Conservation (phyloP, 2,329 filamentous ascomycete species). For the Fusarium oxysporum region DNA sequence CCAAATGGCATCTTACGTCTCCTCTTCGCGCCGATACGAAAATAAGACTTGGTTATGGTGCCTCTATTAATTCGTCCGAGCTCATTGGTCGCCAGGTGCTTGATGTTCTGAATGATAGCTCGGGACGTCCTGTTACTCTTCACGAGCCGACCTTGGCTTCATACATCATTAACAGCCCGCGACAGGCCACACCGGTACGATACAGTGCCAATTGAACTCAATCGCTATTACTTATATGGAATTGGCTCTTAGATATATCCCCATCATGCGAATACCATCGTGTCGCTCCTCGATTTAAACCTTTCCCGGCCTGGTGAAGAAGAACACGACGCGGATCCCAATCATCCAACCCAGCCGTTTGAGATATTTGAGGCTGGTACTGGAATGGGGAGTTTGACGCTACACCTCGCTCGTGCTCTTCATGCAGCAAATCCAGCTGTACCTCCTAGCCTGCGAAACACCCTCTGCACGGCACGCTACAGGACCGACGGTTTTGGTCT, state of each 20-base stretch:
- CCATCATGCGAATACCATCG: conserved; percentile 79
- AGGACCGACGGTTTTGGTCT: conserved; percentile 36
- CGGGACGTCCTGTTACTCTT: conserved; percentile 63
- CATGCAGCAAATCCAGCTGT: conserved; percentile 74
- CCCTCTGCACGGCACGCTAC: conserved; percentile 44
- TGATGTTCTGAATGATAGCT: conserved; percentile 68
- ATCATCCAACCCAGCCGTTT: conserved; percentile 57
- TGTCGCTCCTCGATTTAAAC: conserved; percentile 81
- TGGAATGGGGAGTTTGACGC: conserved; percentile 82
- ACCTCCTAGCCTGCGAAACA: conserved; percentile 56
- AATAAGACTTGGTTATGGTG: conserved; percentile 58
- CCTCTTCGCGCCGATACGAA: conserved; percentile 49
- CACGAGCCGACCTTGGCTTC: conserved; percentile 77
- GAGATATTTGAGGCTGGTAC: conserved; percentile 88
- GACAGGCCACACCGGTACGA: conserved; percentile 75
- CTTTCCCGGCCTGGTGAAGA: conserved; percentile 57
- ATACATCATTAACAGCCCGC: conserved; percentile 75
- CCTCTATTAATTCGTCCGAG: conserved; percentile 61
- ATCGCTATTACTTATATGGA: background rate
- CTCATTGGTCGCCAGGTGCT: conserved; percentile 73
- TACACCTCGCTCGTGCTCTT: conserved; percentile 80
- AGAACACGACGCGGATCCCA: conserved; percentile 43
- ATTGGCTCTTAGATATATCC: conserved; percentile 65
- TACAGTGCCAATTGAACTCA: background rate
- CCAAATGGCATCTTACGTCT: conserved; percentile 54